phyloP scores from a whole-genome alignment of 768 basidiomycete species.

The Auricularia auricula-judae region DNA sequence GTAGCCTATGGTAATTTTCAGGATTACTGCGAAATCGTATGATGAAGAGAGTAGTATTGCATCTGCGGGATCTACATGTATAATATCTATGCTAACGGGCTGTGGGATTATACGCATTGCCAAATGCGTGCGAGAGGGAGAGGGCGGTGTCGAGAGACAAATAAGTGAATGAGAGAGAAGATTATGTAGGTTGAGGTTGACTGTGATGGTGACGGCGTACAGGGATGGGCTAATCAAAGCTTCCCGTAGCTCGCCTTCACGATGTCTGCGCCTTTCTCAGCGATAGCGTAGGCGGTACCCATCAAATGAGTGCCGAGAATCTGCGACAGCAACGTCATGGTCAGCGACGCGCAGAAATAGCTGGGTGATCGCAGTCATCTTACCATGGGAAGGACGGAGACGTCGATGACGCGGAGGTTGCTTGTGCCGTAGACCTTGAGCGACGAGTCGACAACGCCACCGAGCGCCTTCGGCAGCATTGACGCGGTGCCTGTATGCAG shows the following conservation, averaged over 20 bases:
- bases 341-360: neutral
- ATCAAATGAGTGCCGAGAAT: neutral
- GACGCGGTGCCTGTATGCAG: constrained; percentile 5
- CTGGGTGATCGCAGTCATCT: constrained; percentile 6
- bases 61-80: no score
- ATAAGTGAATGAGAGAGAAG: no score
- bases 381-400: constrained; percentile 6
- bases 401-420: constrained; percentile 16
- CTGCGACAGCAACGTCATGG: neutral
- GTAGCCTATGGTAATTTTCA: no score
- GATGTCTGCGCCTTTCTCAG: neutral
- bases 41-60: no score
- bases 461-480: constrained; percentile 12
- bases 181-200: no score
- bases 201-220: no score
- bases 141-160: no score
- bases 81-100: no score
- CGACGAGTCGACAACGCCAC: constrained; percentile 14
- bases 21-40: no score
- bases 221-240: neutral
- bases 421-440: constrained; percentile 17
- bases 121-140: no score
- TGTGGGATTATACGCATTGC: no score
- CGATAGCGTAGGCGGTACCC: constrained; percentile 3
- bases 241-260: neutral